Evolutionary conservation across 345 rosid species (phyloP).

Genomic region (Bretschneidera sinensis): DNA sequence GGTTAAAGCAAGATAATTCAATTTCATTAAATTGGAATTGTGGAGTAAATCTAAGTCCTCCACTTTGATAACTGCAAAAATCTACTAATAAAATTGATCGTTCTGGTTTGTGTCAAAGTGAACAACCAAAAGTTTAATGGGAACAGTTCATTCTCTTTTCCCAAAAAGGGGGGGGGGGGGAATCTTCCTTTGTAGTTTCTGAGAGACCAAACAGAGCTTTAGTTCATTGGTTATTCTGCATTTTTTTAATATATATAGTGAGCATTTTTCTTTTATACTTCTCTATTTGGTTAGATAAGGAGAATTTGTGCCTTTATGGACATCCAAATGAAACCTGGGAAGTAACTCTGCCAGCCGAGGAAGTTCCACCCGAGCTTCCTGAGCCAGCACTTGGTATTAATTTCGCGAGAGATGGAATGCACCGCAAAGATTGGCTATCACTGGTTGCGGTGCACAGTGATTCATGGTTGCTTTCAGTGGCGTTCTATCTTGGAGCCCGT

Average conservation of each 20-base stretch:
- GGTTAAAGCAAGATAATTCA: too few species aligned
- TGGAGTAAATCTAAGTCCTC: too few species aligned
- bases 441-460: conserved; percentile 94
- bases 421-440: conserved; percentile 90
- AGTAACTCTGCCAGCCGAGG: conserved; percentile 92
- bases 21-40: too few species aligned
- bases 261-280: not conserved
- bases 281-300: conserved; percentile 54
- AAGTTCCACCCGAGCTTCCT: conserved; percentile 96
- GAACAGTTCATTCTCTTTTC: too few species aligned
- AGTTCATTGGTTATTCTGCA: not conserved
- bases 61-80: too few species aligned
- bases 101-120: too few species aligned
- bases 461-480: conserved; percentile 96
- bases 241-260: not conserved
- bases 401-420: conserved; percentile 97
- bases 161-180: too few species aligned
- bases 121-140: too few species aligned
- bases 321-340: conserved; percentile 93
- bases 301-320: conserved; percentile 90
- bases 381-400: conserved; percentile 97
- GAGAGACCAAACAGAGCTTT: not conserved
- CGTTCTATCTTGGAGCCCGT: conserved; percentile 92
- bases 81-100: too few species aligned
- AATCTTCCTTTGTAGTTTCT: not conserved